These are phyloP conservation scores for Colletotrichum karsti DNA, from an alignment of 2,329 filamentous ascomycete species.

Conservation along the genomic window DNA sequence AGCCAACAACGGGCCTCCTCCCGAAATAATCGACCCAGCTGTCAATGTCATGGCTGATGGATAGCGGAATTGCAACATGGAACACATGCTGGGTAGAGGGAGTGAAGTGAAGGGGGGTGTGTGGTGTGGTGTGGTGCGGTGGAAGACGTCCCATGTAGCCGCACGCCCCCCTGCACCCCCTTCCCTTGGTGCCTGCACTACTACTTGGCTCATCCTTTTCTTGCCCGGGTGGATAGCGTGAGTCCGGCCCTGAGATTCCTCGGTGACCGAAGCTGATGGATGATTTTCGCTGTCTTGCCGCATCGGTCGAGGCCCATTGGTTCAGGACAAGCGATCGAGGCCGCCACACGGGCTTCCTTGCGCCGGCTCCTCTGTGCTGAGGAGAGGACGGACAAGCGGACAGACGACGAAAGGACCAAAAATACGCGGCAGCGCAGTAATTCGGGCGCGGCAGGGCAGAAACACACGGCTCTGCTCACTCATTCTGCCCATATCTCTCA, in stretches of 20 bases:
- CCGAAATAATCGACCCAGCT: conserved; percentile 35
- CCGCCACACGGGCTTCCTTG: conserved; percentile 26
- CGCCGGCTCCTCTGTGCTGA: conserved; percentile 12
- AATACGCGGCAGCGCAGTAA: background rate
- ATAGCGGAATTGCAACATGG: conserved; percentile 31
- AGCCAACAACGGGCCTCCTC: conserved; percentile 13
- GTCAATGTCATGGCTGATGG: conserved; percentile 30
- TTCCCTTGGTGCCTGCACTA: conserved; percentile 23
- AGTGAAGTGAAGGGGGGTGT: conserved; percentile 26
- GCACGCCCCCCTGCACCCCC: conserved; percentile 32
- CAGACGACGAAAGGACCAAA: conserved; percentile 13
- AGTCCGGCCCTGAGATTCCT: conserved; percentile 47
- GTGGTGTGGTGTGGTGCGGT: too few relatives aligned
- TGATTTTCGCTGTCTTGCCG: conserved; percentile 46
- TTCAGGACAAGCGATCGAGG: conserved; percentile 26
- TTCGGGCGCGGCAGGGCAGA: conserved; percentile 13
- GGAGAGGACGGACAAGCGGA: conserved; percentile 16
- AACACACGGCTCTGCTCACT: conserved; percentile 9
- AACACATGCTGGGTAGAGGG: conserved; percentile 29
- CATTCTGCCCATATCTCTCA: conserved; percentile 8
- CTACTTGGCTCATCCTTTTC: conserved; percentile 26
- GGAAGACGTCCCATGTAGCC: conserved; percentile 28
- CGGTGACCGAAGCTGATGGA: conserved; percentile 54
- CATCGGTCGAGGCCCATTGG: conserved; percentile 37
- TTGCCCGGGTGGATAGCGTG: conserved; percentile 33